Evolutionary conservation across 176 grass and related monocot species (phyloP).

Genomic region (Phoenix roebelenii): DNA sequence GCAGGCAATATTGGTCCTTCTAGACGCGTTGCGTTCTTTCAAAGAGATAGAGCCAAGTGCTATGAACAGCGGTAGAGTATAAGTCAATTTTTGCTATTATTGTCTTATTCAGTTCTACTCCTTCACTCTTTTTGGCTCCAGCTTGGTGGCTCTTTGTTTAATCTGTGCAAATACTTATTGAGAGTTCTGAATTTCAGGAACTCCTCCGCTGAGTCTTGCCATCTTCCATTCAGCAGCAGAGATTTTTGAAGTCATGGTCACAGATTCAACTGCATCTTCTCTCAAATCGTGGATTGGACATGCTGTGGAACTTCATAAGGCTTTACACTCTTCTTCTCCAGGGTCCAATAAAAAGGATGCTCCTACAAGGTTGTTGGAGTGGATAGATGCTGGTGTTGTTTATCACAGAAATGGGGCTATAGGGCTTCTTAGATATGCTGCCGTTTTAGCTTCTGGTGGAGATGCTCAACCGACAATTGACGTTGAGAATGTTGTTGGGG

Average conservation of each 20-base stretch:
- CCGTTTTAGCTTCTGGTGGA: conserved; percentile 83
- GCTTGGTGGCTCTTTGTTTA: not conserved
- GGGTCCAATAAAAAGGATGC: conserved; percentile 95
- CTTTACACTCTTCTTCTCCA: conserved; percentile 82
- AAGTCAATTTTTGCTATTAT: not conserved
- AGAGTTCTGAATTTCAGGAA: conserved; percentile 30
- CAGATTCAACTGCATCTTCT: conserved; percentile 78
- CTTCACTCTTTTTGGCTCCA: too few species aligned
- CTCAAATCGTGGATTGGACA: conserved; percentile 86
- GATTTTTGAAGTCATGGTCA: conserved; percentile 95
- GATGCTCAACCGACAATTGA: conserved; percentile 96
- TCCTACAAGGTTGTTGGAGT: conserved; percentile 81
- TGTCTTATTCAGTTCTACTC: too few species aligned
- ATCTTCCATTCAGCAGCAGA: conserved; percentile 89
- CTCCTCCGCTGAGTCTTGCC: conserved; percentile 71
- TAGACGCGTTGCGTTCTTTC: conserved; percentile 65
- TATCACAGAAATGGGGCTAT: conserved; percentile 86
- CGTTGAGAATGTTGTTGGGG: conserved; percentile 76
- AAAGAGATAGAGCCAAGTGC: conserved; percentile 63
- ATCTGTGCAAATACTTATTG: too few species aligned
- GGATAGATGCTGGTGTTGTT: conserved; percentile 97
- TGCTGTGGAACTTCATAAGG: conserved; percentile 86
- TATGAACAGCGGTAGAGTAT: conserved; percentile 46
- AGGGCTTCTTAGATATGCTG: conserved; percentile 81
- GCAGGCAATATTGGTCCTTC: conserved; percentile 76